Base-by-base conservation (phyloP, 768 basidiomycete genomes). In the Trametopsis cervina region DNA sequence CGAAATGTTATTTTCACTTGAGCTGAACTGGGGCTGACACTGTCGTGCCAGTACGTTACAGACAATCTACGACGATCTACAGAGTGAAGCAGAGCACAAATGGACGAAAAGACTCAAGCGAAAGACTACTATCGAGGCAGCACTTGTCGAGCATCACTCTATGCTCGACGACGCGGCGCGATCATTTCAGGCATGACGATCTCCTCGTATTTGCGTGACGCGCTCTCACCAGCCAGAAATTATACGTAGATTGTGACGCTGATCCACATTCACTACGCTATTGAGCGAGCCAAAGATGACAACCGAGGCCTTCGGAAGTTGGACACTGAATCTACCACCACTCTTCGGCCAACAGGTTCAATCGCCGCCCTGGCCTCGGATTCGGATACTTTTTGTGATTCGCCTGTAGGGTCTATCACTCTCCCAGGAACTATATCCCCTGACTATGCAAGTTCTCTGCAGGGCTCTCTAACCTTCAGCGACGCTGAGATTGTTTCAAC, bases 251-350 rank as follows among this genome's bases (percentile, higher is more conserved):
- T 75, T 4, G 67, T 71, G 4, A 69, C 72, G 0, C 64, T 76
- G 4, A 74, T 77, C 35, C 68, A 72, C 41, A 66, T 77, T 15
- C 74, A 76, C 52, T 66, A 69, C 47, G 63, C 68, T 17, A 55
- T 74, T 17, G 66, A 62, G n/a, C 5, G 57, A 54, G 18, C 36
- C 21, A 15, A n/a, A n/a, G n/a, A n/a, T n/a, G n/a, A 33, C 18
- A 39, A 12, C 4, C 40, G 11, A 15, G 18, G 9, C 23, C 10
- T 51, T 51, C 23, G 40, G 57, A 36, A 54, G 29, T 9, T 17
- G 11, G 27, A 10, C 29, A 15, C 9, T n/a, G n/a, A n/a, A n/a
- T n/a, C n/a, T n/a, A 33, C 9, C 29, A 33, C 29, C 15, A 33
- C 29, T 33, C 15, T 33, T 33, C 29, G 29, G 29, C 29, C 29